Conservation (phyloP, 805 yeast species). For the Metschnikowia vanudenii region DNA sequence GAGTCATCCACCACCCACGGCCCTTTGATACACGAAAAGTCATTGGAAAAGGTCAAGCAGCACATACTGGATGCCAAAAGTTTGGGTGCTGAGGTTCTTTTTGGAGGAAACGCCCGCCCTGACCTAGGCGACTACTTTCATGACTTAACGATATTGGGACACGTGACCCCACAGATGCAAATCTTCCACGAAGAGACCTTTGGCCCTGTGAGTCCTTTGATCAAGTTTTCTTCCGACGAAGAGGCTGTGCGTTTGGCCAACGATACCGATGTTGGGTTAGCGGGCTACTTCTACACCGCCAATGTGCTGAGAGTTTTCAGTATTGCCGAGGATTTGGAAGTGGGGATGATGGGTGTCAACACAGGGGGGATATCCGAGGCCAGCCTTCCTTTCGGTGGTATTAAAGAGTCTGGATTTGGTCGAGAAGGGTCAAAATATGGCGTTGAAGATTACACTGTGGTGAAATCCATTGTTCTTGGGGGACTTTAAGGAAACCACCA, state of each 20-base stretch:
- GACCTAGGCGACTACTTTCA: slow-evolving; percentile 64
- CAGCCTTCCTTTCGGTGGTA: slow-evolving; percentile 74
- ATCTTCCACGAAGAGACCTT: slow-evolving; percentile 73
- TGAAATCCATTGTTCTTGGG: slow-evolving; percentile 56
- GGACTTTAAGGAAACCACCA: slow-evolving; percentile 9
- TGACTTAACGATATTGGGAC: slow-evolving; percentile 65
- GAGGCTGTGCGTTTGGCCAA: slow-evolving; percentile 66
- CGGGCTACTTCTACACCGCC: slow-evolving; percentile 68
- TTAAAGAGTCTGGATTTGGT: slow-evolving; percentile 76
- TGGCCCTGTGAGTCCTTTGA: slow-evolving; percentile 75
- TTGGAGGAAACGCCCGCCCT: slow-evolving; percentile 57
- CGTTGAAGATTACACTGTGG: slow-evolving; percentile 64
- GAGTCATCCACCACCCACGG: slow-evolving; percentile 65
- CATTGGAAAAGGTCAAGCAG: slow-evolving; percentile 56
- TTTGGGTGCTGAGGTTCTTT: slow-evolving; percentile 61
- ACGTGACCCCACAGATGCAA: slow-evolving; percentile 55
- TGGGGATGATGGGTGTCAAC: slow-evolving; percentile 82
- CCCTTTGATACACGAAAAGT: slow-evolving; percentile 64
- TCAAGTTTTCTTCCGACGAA: slow-evolving; percentile 61
- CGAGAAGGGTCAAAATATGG: slow-evolving; percentile 80
- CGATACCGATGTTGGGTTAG: slow-evolving; percentile 68
- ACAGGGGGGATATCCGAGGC: slow-evolving; percentile 70
- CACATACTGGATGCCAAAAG: slow-evolving; percentile 66
- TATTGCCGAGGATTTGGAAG: slow-evolving; percentile 66
- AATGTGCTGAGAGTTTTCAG: slow-evolving; percentile 54